Conservation (phyloP, 805 yeast genomes). For the Lipomyces yamadae region DNA sequence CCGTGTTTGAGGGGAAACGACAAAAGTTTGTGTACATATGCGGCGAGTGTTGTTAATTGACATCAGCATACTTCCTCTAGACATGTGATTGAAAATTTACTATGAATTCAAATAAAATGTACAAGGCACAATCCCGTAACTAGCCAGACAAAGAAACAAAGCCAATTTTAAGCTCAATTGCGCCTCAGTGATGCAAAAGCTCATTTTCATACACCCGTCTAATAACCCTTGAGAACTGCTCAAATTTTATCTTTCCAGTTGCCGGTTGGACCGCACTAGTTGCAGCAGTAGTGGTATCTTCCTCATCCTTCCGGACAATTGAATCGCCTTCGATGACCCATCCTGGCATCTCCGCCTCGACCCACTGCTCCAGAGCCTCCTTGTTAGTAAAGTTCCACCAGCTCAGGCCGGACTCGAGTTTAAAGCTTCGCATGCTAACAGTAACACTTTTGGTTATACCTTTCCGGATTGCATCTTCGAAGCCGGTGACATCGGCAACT, state of each 20-base stretch:
- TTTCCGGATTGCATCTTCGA: conserved; percentile 44
- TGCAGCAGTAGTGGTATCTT: conserved; percentile 41
- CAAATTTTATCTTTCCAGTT: conserved; percentile 40
- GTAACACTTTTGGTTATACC: conserved; percentile 44
- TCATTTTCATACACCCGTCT: conserved; percentile 44
- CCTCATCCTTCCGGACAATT: conserved; percentile 41
- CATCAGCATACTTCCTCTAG: background rate
- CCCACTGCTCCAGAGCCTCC: conserved; percentile 42
- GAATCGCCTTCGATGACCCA: conserved; percentile 43
- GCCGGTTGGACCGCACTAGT: conserved; percentile 32
- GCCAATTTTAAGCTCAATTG: background rate
- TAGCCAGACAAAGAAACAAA: background rate
- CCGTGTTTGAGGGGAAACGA: no score
- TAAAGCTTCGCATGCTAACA: conserved; percentile 41
- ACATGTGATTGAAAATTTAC: background rate
- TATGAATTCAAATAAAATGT: background rate
- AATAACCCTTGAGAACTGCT: conserved; percentile 43
- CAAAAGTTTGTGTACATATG: no score
- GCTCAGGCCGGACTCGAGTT: conserved; percentile 40
- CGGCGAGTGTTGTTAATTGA: no score
- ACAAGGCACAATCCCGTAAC: background rate
- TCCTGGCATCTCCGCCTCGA: conserved; percentile 34
- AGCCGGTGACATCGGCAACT: conserved; percentile 45
- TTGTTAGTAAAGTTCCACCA: conserved; percentile 43
- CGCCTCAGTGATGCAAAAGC: conserved; percentile 8